A percentile compares a stretch with the other conserved stretches of the same genome.
phyloP scores from a whole-genome alignment of 2,329 filamentous ascomycete species.

The Diaporthe sp. region DNA sequence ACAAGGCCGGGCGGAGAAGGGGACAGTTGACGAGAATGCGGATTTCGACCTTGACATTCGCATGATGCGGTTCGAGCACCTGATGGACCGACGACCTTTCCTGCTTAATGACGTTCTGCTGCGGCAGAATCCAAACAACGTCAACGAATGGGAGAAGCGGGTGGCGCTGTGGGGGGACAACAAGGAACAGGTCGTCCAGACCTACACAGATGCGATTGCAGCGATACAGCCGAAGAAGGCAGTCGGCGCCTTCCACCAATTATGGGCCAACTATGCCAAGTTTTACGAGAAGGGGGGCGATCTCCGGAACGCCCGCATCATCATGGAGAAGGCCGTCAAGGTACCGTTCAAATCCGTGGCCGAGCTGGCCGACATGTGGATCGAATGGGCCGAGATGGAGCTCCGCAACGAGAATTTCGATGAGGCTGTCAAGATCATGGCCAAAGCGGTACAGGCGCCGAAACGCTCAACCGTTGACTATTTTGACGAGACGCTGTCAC shows the following conservation, averaged over 20 bases:
- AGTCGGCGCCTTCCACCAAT: constrained; percentile 90
- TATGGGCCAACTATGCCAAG: constrained; percentile 97
- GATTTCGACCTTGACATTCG: constrained; percentile 96
- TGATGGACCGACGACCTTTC: constrained; percentile 97
- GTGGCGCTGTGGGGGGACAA: constrained; percentile 97
- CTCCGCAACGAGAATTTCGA: constrained; percentile 96
- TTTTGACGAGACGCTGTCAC: constrained; percentile 93
- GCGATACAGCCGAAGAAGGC: constrained; percentile 96
- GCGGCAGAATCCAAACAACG: constrained; percentile 95
- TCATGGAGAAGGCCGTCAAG: constrained; percentile 98
- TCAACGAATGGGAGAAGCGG: constrained; percentile 96
- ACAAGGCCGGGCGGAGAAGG: constrained; percentile 83
- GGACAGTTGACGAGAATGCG: constrained; percentile 82
- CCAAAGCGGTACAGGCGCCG: constrained; percentile 95
- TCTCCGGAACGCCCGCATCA: constrained; percentile 85
- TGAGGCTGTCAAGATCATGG: constrained; percentile 94
- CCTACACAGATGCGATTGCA: constrained; percentile 94
- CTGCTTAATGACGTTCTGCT: constrained; percentile 95
- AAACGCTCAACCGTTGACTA: constrained; percentile 99
- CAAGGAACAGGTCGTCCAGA: constrained; percentile 89
- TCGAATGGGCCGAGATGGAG: constrained; percentile 99
- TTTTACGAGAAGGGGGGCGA: constrained; percentile 94
- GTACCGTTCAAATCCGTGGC: constrained; percentile 98
- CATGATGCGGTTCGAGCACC: constrained; percentile 97
- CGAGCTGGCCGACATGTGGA: constrained; percentile 98